Percentiles rank a stretch among this genome's conserved stretches.
Evolutionary conservation across 2,329 filamentous ascomycete species (phyloP).

Genomic region (Allantophomopsis lycopodina): DNA sequence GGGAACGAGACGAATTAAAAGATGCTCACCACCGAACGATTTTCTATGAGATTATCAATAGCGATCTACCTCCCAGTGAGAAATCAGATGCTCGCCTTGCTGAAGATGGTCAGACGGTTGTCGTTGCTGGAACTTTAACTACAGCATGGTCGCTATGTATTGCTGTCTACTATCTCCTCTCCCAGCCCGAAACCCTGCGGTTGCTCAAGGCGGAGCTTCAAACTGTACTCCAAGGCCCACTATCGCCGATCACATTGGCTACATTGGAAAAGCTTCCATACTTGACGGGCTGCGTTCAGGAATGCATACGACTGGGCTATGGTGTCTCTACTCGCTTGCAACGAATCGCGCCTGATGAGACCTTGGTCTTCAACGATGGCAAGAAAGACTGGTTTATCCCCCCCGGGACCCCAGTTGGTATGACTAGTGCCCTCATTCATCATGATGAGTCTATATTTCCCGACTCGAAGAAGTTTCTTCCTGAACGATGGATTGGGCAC

Average conservation of each 20-base stretch:
- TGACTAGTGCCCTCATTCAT: conserved; percentile 24
- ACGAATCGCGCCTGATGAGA: conserved; percentile 12
- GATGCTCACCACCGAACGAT: conserved; percentile 5
- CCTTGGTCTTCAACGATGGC: conserved; percentile 6
- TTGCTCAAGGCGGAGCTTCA: conserved; percentile 21
- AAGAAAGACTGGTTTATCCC: conserved; percentile 8
- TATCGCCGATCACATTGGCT: conserved; percentile 3
- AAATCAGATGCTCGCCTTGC: conserved; percentile 18
- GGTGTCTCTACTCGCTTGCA: conserved; percentile 16
- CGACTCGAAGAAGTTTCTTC: conserved; percentile 22
- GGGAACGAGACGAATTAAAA: no score
- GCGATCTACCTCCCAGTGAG: conserved; percentile 19
- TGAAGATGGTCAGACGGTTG: conserved; percentile 16
- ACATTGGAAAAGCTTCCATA: conserved; percentile 16
- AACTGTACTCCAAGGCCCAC: conserved; percentile 5
- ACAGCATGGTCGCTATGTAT: conserved; percentile 19
- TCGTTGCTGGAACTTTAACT: conserved; percentile 23
- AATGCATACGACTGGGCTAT: conserved; percentile 18
- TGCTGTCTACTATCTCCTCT: conserved; percentile 20
- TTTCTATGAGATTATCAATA: conserved; percentile 13
- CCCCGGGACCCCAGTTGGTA: conserved; percentile 21
- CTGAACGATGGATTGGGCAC: conserved; percentile 25
- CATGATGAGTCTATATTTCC: conserved; percentile 24
- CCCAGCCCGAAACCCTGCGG: conserved; percentile 14
- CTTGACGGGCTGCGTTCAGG: conserved; percentile 18